A percentile compares a stretch with the other conserved stretches of the same genome.
Conservation (phyloP, 2,329 filamentous ascomycete genomes). For the Pseudogymnoascus sp. region DNA sequence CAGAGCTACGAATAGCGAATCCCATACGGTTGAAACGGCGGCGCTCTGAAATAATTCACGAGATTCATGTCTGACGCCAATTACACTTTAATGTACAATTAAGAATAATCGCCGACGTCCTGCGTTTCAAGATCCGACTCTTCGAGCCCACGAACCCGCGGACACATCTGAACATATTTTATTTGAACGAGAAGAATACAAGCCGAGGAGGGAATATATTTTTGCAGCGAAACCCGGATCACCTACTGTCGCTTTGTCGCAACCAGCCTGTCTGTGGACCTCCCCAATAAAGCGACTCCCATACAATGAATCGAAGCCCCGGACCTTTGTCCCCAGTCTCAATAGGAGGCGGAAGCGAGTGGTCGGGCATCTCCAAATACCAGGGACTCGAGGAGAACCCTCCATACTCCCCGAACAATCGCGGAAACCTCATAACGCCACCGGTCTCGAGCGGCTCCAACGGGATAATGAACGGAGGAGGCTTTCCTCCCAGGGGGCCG, state of each 20-base stretch:
- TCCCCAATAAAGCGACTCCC: slow-evolving; percentile 2
- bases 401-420: slow-evolving; percentile 44
- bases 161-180: neutral
- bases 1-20: slow-evolving; percentile 1
- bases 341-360: slow-evolving; percentile 67
- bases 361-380: slow-evolving; percentile 64
- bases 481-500: slow-evolving; percentile 40
- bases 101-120: slow-evolving; percentile 6
- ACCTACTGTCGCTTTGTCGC: neutral
- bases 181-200: neutral
- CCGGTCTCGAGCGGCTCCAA: slow-evolving; percentile 58
- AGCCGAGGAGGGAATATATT: neutral
- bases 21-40: neutral
- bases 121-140: slow-evolving; percentile 3
- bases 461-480: slow-evolving; percentile 52
- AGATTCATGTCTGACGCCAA: slow-evolving; percentile 6
- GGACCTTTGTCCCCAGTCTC: slow-evolving; percentile 75
- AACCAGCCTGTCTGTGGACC: neutral
- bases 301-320: slow-evolving; percentile 62
- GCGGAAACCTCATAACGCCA: slow-evolving; percentile 57
- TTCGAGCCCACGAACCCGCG: neutral
- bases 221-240: neutral
- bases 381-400: slow-evolving; percentile 42
- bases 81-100: slow-evolving; percentile 1
- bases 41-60: neutral